phyloP scores from a whole-genome alignment of 2,329 filamentous ascomycete species.

The Xylaria sp. region DNA sequence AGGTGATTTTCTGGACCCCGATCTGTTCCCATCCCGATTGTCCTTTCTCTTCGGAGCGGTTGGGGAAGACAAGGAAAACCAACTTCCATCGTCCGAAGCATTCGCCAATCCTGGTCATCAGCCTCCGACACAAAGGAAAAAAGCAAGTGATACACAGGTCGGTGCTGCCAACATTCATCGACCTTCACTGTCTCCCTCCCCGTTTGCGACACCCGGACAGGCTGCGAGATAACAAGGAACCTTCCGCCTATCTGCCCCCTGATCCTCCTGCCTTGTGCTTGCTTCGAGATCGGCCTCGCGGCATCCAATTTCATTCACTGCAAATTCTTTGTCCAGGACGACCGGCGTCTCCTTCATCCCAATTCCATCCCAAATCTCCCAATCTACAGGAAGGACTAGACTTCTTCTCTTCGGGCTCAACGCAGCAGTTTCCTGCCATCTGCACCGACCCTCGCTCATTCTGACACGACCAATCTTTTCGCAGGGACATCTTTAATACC shows the following conservation, averaged over 20 bases:
- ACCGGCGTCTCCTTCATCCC: constrained; percentile 17
- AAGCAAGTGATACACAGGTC: constrained; percentile 23
- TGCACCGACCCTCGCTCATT: constrained; percentile 32
- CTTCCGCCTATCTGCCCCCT: constrained; percentile 15
- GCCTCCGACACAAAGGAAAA: constrained; percentile 19
- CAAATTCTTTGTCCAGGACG: constrained; percentile 16
- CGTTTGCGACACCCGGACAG: constrained; percentile 24
- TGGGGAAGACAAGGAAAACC: constrained; percentile 14
- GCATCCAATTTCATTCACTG: constrained; percentile 13
- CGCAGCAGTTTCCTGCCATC: constrained; percentile 24
- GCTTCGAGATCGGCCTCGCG: constrained; percentile 17
- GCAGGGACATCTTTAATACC: constrained; percentile 32
- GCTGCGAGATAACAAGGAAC: constrained; percentile 28
- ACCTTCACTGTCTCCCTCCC: constrained; percentile 7
- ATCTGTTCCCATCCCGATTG: constrained; percentile 12
- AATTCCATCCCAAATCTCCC: too few relatives aligned
- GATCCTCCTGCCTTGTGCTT: constrained; percentile 16
- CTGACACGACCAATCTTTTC: constrained; percentile 24
- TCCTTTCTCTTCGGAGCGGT: constrained; percentile 13
- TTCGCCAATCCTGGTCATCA: not conserved
- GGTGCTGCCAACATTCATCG: constrained; percentile 19
- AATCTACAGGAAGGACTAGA: not conserved
- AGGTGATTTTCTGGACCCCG: constrained; percentile 11
- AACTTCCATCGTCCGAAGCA: constrained; percentile 8
- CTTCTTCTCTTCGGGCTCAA: constrained; percentile 17